These are phyloP conservation scores for Daldinia sp. DNA, from an alignment of 2,329 filamentous ascomycete genomes.

Conservation along the genomic window DNA sequence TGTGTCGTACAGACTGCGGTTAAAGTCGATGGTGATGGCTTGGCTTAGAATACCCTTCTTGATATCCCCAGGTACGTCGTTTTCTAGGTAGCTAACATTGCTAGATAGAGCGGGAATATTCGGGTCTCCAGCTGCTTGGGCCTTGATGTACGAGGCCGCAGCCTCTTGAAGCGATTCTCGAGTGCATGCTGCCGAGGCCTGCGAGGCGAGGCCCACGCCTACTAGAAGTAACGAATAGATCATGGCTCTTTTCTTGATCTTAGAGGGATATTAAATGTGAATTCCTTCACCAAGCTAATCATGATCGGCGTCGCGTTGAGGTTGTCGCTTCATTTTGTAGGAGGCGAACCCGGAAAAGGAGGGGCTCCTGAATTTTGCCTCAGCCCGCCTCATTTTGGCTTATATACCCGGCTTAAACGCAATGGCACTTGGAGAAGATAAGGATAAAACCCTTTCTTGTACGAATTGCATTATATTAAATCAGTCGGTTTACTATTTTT, in stretches of 20 bases:
- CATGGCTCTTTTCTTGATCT: conserved; percentile 31
- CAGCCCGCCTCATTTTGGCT: conserved; percentile 33
- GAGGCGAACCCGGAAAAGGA: conserved; percentile 28
- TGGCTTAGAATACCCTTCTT: conserved; percentile 47
- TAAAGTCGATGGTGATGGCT: conserved; percentile 52
- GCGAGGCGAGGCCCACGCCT: conserved; percentile 34
- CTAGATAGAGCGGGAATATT: conserved; percentile 27
- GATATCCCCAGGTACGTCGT: conserved; percentile 48
- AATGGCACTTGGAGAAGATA: conserved; percentile 31
- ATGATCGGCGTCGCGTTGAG: conserved; percentile 9
- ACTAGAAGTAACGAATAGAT: conserved; percentile 39
- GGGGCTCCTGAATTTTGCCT: conserved; percentile 35
- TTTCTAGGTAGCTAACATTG: conserved; percentile 51
- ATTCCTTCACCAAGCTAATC: background rate
- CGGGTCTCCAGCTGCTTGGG: conserved; percentile 43
- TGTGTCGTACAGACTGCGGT: conserved; percentile 53
- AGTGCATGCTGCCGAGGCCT: conserved; percentile 43
- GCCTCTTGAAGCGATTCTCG: conserved; percentile 43
- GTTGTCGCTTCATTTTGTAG: conserved; percentile 36
- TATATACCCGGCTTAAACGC: conserved; percentile 41
- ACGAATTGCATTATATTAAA: conserved; percentile 14
- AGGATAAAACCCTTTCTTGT: conserved; percentile 11
- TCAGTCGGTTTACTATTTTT: conserved; percentile 12
- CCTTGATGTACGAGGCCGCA: conserved; percentile 45
- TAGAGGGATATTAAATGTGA: background rate